Evolutionary conservation across 768 basidiomycete species (phyloP), one percentile per base, ranked within the genome.

Genomic region (Tulasnella calospora): DNA sequence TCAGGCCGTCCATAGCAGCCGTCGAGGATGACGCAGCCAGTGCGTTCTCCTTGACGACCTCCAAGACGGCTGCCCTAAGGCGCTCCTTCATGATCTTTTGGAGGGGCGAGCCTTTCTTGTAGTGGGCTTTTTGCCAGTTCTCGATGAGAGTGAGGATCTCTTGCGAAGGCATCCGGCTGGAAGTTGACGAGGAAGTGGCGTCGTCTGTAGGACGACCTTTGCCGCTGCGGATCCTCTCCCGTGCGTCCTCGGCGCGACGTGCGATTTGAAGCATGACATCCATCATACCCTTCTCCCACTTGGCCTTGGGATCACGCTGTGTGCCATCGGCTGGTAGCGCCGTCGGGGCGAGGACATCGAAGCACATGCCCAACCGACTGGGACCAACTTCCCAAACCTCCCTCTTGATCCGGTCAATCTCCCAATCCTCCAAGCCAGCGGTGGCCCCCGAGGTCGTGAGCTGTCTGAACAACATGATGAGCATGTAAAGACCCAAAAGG

Each of bases 401-500:
- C 81, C 87, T 87, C 84, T 94, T 92, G 71, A 95, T 84, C 80
- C 86, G 86, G 79, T 88, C 82, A 79, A 94, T 83, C 55, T 90
- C 89, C 47, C 84, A 84, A 61, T 89, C 89, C 80, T 87, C 88
- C 74, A 89, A 83, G 27, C 2, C 79, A 74, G 69, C 80, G 75
- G 44, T 40, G 47, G 73, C 86, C 82, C 85, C 82, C 51, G 86
- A 86, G 76, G 90, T 88, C 81, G 89, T 84, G 80, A 95, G 88
- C 82, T 94, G 92, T 57, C 93, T 90, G 83, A 90, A 94, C 30
- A 95, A 89, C 82, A 95, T 86, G 46, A 94, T 86, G 81, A 94
- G 89, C 89, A 95, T 91, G 85, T 92, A 93, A 73, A 94, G 84
- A 69, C 91, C 89, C 27, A 90, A 89, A 61, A 91, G 86, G 81